phyloP scores from a whole-genome alignment of 805 yeast genomes.

The Cyberlindnera misumaiensis region DNA sequence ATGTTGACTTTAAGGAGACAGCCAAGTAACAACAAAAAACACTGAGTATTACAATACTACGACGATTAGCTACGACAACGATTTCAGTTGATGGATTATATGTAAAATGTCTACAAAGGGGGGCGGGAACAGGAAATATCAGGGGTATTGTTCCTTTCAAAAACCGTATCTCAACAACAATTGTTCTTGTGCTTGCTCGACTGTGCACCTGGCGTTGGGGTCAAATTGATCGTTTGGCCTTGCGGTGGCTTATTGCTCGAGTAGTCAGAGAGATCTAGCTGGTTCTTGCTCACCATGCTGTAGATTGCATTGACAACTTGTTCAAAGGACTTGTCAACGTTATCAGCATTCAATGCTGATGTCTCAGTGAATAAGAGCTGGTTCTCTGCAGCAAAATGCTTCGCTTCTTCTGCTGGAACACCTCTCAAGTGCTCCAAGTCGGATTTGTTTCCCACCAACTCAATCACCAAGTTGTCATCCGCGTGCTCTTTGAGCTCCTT shows the following conservation, averaged over 20 bases:
- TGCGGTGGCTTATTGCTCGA: conserved; percentile 59
- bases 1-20: conserved; percentile 43
- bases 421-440: conserved; percentile 91
- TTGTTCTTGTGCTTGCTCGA: conserved; percentile 41
- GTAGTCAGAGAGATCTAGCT: conserved; percentile 77
- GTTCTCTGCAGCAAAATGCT: conserved; percentile 88
- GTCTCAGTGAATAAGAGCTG: conserved; percentile 92
- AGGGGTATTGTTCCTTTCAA: neutral
- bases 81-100: neutral
- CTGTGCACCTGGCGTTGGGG: conserved; percentile 87
- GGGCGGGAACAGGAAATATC: too few species aligned
- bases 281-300: conserved; percentile 91
- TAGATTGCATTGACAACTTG: conserved; percentile 89
- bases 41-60: too few species aligned
- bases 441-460: conserved; percentile 85
- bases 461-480: conserved; percentile 90
- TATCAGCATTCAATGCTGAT: conserved; percentile 87
- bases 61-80: neutral
- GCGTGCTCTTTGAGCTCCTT: conserved; percentile 89
- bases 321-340: conserved; percentile 91
- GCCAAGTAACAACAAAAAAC: neutral
- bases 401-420: conserved; percentile 96
- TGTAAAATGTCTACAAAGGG: neutral
- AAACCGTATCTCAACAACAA: conserved; percentile 49
- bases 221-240: conserved; percentile 88